Evolutionary conservation across 345 rosid species (phyloP).

Genomic region (Moringa oleifera): DNA sequence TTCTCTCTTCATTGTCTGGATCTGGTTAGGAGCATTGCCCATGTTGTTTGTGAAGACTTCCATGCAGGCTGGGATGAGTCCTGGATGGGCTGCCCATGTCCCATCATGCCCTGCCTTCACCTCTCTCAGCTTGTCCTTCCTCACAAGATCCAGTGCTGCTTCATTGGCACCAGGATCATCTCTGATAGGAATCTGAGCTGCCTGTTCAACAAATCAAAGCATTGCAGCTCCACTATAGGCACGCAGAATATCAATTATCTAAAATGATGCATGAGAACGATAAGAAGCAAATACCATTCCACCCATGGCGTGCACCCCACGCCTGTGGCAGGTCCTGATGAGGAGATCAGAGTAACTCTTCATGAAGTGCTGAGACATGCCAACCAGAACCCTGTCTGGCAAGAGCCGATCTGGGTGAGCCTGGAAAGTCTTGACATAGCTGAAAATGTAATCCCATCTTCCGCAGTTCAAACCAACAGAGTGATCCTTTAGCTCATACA

Average conservation of each 20-base stretch:
- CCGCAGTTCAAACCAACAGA: conserved; percentile 90
- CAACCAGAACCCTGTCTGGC: conserved; percentile 77
- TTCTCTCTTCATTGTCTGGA: conserved; percentile 50
- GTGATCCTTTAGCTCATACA: conserved; percentile 79
- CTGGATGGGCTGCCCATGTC: conserved; percentile 98
- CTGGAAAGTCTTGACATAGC: conserved; percentile 92
- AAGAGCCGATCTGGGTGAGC: conserved; percentile 72
- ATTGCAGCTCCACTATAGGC: background rate
- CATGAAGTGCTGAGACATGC: conserved; percentile 95
- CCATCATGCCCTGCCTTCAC: conserved; percentile 92
- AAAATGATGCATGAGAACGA: background rate
- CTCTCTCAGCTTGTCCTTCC: conserved; percentile 88
- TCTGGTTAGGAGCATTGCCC: conserved; percentile 65
- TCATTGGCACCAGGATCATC: conserved; percentile 78
- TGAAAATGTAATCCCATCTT: conserved; percentile 94
- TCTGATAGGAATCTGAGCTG: conserved; percentile 89
- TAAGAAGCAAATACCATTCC: conserved; percentile 58
- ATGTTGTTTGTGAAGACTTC: conserved; percentile 65
- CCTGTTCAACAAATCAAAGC: conserved; percentile 42
- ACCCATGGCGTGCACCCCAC: conserved; percentile 94
- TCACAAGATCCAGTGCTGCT: conserved; percentile 73
- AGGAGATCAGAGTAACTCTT: conserved; percentile 90
- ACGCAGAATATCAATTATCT: background rate
- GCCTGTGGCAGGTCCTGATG: conserved; percentile 77
- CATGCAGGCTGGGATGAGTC: conserved; percentile 67